Conservation (phyloP, 2,329 filamentous ascomycete species). For the Fusarium ambrosium region DNA sequence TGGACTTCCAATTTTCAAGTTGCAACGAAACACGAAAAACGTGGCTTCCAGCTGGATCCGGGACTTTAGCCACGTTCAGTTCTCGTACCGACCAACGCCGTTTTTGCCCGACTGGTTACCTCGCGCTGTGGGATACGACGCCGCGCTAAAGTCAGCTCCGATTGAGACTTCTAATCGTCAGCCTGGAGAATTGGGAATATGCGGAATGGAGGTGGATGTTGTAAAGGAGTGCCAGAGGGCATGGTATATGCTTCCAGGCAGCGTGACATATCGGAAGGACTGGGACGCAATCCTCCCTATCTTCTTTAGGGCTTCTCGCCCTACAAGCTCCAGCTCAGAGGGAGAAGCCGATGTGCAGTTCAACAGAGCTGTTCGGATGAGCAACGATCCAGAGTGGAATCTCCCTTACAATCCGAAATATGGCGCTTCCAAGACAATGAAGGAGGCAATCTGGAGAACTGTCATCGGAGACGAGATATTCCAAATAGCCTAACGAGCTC, state of each 20-base stretch:
- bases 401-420: neutral
- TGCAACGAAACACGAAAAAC: neutral
- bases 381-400: neutral
- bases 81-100: neutral
- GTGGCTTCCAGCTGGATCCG: constrained; percentile 9
- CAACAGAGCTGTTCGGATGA: neutral
- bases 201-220: neutral
- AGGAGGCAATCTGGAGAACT: constrained; percentile 7
- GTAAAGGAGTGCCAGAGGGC: constrained; percentile 1
- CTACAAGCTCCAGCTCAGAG: neutral
- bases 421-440: neutral
- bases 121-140: neutral
- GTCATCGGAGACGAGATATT: neutral
- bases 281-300: neutral
- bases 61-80: neutral
- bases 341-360: neutral
- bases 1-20: neutral
- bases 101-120: neutral
- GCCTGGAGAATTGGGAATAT: neutral
- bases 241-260: constrained; percentile 1
- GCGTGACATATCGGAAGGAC: neutral
- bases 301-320: neutral
- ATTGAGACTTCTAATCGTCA: neutral
- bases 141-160: neutral
- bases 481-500: neutral